Conservation (phyloP, 306 rosid species). For the Notholithocarpus densiflorus region DNA sequence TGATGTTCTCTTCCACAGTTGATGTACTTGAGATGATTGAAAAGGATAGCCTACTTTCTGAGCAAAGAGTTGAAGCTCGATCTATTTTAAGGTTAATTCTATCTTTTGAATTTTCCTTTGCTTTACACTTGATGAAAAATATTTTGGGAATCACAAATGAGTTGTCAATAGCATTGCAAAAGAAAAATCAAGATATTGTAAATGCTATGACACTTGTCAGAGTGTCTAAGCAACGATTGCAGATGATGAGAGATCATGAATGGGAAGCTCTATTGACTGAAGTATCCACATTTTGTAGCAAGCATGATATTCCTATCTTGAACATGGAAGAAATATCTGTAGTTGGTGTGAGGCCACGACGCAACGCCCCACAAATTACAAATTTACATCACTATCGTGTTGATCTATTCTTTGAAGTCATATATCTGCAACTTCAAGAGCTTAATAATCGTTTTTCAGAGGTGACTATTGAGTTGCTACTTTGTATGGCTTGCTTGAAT, state of each 20-base stretch:
- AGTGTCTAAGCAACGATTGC: not conserved
- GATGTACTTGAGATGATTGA: not conserved
- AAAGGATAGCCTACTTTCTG: not conserved
- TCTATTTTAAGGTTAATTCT: no score
- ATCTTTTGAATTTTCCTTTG: not conserved
- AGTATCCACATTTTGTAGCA: not conserved
- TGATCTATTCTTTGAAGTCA: not conserved
- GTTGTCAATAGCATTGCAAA: not conserved
- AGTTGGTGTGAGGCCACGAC: not conserved
- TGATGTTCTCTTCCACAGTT: not conserved
- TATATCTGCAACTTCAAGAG: not conserved
- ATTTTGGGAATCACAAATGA: not conserved
- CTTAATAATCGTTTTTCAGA: not conserved
- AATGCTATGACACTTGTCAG: not conserved
- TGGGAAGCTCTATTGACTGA: not conserved
- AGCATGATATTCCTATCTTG: not conserved
- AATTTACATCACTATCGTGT: not conserved
- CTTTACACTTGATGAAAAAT: not conserved
- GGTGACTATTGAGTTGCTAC: not conserved
- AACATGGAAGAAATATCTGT: not conserved
- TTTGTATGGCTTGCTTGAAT: not conserved
- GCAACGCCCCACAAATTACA: not conserved
- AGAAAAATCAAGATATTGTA: constrained; percentile 4
- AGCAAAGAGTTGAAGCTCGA: not conserved
- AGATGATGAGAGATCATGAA: not conserved